Evolutionary conservation across 2,329 filamentous ascomycete species (phyloP).

Genomic region (Hypoxylon sp.): DNA sequence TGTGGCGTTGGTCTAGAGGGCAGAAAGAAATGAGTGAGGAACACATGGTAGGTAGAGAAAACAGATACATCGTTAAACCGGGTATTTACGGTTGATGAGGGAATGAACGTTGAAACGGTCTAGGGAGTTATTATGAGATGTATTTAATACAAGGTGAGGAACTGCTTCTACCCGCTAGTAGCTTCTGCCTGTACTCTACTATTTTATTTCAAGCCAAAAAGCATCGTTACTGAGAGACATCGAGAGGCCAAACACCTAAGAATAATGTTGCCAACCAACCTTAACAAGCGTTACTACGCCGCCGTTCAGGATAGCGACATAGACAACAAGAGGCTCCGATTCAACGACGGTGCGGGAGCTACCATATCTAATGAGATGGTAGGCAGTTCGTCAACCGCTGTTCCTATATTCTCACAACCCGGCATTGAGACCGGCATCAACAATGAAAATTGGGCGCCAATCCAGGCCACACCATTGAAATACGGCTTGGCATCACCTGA

Average conservation of each 20-base stretch:
- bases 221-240: background rate
- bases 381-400: background rate
- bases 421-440: background rate
- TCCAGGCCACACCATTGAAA: background rate
- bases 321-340: background rate
- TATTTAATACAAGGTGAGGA: background rate
- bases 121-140: background rate
- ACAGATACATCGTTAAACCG: background rate
- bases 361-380: background rate
- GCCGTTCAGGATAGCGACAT: no score
- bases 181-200: background rate
- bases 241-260: background rate
- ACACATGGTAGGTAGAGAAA: background rate
- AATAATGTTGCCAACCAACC: background rate
- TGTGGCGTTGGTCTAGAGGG: background rate
- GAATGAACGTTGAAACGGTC: background rate
- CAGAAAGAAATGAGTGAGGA: background rate
- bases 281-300: slow-evolving; percentile 1
- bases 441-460: background rate
- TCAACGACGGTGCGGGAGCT: background rate
- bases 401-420: background rate
- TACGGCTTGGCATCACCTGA: background rate
- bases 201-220: background rate
- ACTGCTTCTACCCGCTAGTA: background rate
- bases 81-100: background rate